Evolutionary conservation across 208 protist genomes (phyloP), one percentile per base, ranked within the genome.

Genomic region (Lotmaria passim): DNA sequence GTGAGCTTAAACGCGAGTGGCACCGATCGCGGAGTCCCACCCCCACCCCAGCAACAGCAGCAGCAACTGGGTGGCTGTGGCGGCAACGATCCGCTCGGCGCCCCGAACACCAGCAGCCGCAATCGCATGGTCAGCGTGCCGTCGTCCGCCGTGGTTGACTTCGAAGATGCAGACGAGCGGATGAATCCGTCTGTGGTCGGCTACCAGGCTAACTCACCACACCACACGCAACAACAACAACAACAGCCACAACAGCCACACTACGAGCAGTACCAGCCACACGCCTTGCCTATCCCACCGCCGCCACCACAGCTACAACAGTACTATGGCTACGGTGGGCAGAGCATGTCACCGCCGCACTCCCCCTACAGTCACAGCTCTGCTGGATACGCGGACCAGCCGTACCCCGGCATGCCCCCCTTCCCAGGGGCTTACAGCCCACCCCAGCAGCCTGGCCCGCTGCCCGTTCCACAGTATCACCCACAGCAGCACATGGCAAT

Each of bases 251-350:
- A 64, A 21, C 70, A 65, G 31, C 62, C 63, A 30, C 51, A 55
- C 28, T 64, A 69, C 23, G 39, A 39, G 19, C 51, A 62, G 26
- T 65, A 70, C 17, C 34, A 19, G 39, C 66, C 47, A 0, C 47
- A 57, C n/a, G 24, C 46, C 7, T 3, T 44, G 23, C 64, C 39
- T 6, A 23, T 24, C 21, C 17, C 11, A 34, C 46, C 19, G 31
- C 39, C n/a, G 0, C 72, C 24, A 3, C 56, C 51, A 21, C 61
- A 69, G 41, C 58, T 69, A 34, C 43, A 43, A n/a, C 31, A 10
- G n/a, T 71, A 62, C 65, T 60, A 55, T 53, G 47, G 56, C 53
- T 70, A 70, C 52, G 39, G 30, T 33, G 28, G 23, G 7, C 55
- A 23, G 41, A 34, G 19, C 67, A 56, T 48, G 34, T 15, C 57